Percentiles rank a stretch among this genome's conserved stretches.
These are phyloP conservation scores for Buxus sempervirens DNA, from an alignment of 164 flowering plant genomes.

Conservation along the genomic window DNA sequence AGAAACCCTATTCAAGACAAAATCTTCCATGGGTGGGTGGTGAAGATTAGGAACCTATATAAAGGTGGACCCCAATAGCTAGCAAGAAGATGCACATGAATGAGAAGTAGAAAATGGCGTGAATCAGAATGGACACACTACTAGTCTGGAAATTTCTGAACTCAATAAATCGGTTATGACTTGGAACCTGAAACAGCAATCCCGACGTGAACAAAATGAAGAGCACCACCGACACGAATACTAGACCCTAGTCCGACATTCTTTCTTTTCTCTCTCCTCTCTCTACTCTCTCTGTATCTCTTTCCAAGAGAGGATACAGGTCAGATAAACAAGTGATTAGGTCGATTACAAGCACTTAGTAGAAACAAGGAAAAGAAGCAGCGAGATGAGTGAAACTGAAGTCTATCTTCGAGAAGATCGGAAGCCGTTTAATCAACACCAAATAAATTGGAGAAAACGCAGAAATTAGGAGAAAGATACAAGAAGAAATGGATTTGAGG, in stretches of 20 bases:
- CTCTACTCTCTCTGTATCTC: background rate
- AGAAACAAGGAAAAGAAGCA: no score
- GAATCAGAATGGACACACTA: slow-evolving; percentile 50
- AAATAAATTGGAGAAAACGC: no score
- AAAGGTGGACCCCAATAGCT: slow-evolving; percentile 51
- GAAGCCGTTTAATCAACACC: no score
- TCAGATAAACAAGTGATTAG: no score
- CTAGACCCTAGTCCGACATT: slow-evolving; percentile 75
- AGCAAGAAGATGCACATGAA: slow-evolving; percentile 57
- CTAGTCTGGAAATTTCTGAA: slow-evolving; percentile 64
- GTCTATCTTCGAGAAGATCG: no score
- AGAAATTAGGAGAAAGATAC: no score
- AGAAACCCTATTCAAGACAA: no score
- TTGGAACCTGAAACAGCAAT: slow-evolving; percentile 56
- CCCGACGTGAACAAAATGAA: slow-evolving; percentile 65
- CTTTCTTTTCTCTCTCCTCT: background rate
- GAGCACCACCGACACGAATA: slow-evolving; percentile 56
- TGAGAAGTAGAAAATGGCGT: slow-evolving; percentile 53
- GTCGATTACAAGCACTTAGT: no score
- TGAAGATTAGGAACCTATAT: slow-evolving; percentile 32
- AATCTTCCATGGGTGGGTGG: no score
- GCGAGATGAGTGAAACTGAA: no score
- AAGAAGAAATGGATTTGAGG: no score
- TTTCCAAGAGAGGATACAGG: background rate
- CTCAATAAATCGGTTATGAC: slow-evolving; percentile 36